A percentile compares a stretch with the other conserved stretches of the same genome.
phyloP scores from a whole-genome alignment of 2,329 filamentous ascomycete genomes.

The Chaetomiaceae sp. region DNA sequence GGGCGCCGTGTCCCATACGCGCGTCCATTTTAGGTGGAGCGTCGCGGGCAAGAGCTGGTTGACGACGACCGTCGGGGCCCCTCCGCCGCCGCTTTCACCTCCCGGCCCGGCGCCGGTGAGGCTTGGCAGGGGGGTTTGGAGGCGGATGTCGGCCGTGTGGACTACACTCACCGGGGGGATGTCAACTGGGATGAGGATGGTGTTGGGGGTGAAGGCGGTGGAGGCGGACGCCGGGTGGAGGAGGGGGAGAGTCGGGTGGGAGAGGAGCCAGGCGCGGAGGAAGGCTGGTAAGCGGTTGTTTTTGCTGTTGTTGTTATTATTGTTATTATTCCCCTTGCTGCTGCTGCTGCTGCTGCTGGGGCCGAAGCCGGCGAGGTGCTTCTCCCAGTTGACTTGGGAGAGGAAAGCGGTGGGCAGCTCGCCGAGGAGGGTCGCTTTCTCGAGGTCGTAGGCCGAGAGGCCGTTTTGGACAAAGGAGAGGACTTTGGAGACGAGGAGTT shows the following conservation, averaged over 20 bases:
- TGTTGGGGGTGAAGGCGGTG: slow-evolving; percentile 30
- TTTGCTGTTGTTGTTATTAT: background rate
- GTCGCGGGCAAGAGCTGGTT: slow-evolving; percentile 64
- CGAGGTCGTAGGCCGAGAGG: slow-evolving; percentile 50
- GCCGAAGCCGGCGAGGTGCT: slow-evolving; percentile 47
- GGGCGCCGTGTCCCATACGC: slow-evolving; percentile 53
- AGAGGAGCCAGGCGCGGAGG: slow-evolving; percentile 37
- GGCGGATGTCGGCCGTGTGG: slow-evolving; percentile 67
- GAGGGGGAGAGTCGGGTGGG: slow-evolving; percentile 33
- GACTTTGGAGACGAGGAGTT: slow-evolving; percentile 43
- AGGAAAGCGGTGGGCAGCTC: slow-evolving; percentile 49
- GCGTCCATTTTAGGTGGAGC: slow-evolving; percentile 59
- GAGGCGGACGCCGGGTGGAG: slow-evolving; percentile 30
- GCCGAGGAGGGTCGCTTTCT: slow-evolving; percentile 52
- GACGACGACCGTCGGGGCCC: slow-evolving; percentile 47
- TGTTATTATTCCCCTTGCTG: slow-evolving; percentile 7
- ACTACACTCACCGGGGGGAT: slow-evolving; percentile 79
- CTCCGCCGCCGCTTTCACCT: slow-evolving; percentile 28
- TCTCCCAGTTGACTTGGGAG: slow-evolving; percentile 43
- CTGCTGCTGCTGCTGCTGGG: slow-evolving; percentile 3
- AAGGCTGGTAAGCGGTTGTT: slow-evolving; percentile 33
- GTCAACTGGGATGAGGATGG: slow-evolving; percentile 84
- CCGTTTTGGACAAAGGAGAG: slow-evolving; percentile 40
- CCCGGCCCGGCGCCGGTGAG: slow-evolving; percentile 27
- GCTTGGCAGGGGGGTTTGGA: slow-evolving; percentile 40